Conservation (phyloP, 352 stramenopile species). For the Phytophthora brassicae region DNA sequence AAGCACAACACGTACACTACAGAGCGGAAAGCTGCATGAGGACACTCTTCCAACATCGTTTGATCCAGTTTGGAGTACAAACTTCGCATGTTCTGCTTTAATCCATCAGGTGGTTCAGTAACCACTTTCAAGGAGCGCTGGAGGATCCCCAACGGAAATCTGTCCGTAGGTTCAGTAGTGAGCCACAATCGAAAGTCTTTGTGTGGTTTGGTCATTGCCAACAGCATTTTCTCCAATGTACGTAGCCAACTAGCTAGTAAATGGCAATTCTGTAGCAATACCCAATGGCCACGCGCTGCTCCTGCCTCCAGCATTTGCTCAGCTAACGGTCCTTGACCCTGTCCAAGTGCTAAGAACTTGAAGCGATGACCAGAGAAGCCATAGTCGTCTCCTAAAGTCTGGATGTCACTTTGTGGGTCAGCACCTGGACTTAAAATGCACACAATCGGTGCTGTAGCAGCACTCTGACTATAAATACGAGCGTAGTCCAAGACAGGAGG, state of each 20-base stretch:
- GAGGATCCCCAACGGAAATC: conserved; percentile 94
- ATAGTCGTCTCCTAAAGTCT: conserved; percentile 90
- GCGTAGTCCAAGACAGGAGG: conserved; percentile 94
- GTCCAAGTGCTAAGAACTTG: conserved; percentile 93
- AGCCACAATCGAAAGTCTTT: conserved; percentile 96
- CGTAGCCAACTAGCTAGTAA: conserved; percentile 93
- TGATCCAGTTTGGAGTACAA: conserved; percentile 92
- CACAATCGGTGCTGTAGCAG: conserved; percentile 88
- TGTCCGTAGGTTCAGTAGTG: conserved; percentile 94
- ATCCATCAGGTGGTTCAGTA: conserved; percentile 93
- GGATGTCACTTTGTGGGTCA: conserved; percentile 94
- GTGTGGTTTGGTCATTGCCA: conserved; percentile 91
- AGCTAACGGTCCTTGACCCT: conserved; percentile 93
- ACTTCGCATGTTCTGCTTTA: conserved; percentile 97
- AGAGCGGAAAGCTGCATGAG: conserved; percentile 90
- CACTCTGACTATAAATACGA: conserved; percentile 92
- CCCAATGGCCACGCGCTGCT: conserved; percentile 85
- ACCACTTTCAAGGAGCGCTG: conserved; percentile 96
- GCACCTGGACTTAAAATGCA: conserved; percentile 95
- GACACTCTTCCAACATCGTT: conserved; percentile 91
- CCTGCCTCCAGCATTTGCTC: conserved; percentile 94
- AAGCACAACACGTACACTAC: conserved; percentile 96
- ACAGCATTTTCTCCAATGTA: conserved; percentile 92
- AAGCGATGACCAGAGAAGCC: conserved; percentile 92
- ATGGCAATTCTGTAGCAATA: conserved; percentile 96